Evolutionary conservation across 176 grass and related monocot genomes (phyloP).

Genomic region (Pontederia crassipes): DNA sequence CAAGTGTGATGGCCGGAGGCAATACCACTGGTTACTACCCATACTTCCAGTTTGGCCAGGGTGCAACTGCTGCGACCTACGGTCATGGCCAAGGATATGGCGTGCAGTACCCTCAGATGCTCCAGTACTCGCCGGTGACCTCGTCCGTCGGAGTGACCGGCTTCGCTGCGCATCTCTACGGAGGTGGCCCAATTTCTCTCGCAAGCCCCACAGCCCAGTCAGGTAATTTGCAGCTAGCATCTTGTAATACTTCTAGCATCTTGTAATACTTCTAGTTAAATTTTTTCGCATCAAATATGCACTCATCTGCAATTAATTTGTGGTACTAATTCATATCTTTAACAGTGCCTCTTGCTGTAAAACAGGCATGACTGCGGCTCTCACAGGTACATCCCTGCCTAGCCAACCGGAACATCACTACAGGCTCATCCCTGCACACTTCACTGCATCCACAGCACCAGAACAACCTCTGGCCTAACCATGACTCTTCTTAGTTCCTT

Average conservation of each 20-base stretch:
- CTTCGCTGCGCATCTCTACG: slow-evolving; percentile 12
- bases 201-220: slow-evolving; percentile 6
- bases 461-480: slow-evolving; percentile 25
- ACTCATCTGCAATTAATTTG: background rate
- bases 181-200: background rate
- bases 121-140: slow-evolving; percentile 13
- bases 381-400: slow-evolving; percentile 12
- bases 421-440: slow-evolving; percentile 18
- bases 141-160: slow-evolving; percentile 4
- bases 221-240: background rate
- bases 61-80: background rate
- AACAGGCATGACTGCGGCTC: slow-evolving; percentile 21
- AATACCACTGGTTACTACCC: slow-evolving; percentile 13
- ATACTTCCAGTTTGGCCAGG: slow-evolving; percentile 14
- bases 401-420: slow-evolving; percentile 5
- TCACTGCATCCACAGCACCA: slow-evolving; percentile 3
- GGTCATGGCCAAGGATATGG: slow-evolving; percentile 10
- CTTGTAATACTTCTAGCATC: background rate
- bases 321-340: slow-evolving; percentile 2
- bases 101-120: slow-evolving; percentile 13
- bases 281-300: background rate
- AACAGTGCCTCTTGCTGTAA: slow-evolving; percentile 15
- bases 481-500: slow-evolving; percentile 1
- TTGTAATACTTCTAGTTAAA: background rate
- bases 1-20: background rate